A percentile compares a stretch with the other conserved stretches of the same genome.
These are phyloP conservation scores for Rhodotorula paludigena DNA, from an alignment of 768 basidiomycete genomes.

Conservation along the genomic window DNA sequence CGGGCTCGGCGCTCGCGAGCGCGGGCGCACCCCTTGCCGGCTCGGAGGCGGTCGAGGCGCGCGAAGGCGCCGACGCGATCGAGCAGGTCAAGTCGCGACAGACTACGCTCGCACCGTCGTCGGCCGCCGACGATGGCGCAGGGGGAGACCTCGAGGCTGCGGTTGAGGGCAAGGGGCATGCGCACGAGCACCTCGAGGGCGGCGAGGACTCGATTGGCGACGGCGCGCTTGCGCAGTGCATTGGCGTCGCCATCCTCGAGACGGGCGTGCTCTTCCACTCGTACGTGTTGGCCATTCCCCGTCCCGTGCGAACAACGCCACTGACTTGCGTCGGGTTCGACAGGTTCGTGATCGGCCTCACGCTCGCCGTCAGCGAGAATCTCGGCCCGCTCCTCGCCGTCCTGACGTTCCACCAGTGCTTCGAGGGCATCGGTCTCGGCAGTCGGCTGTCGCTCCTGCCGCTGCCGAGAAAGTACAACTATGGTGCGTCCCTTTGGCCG, in stretches of 20 bases:
- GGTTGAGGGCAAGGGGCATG: not conserved
- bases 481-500: constrained; percentile 20
- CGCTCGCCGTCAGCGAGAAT: constrained; percentile 63
- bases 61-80: not conserved
- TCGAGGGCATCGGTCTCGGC: constrained; percentile 90
- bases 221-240: constrained; percentile 58
- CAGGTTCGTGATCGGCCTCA: constrained; percentile 55
- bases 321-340: not conserved
- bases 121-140: not conserved
- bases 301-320: not conserved
- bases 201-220: not conserved
- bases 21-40: not conserved
- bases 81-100: not conserved
- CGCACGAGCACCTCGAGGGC: not conserved
- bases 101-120: too few relatives aligned
- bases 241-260: constrained; percentile 86
- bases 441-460: constrained; percentile 75
- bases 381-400: constrained; percentile 88
- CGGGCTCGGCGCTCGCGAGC: not conserved
- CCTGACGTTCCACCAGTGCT: constrained; percentile 73
- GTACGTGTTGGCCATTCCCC: not conserved
- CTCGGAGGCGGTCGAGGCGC: not conserved
- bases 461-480: constrained; percentile 44
- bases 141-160: not conserved
- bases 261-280: constrained; percentile 76